These are phyloP conservation scores for Saccharomyces kudriavzevii DNA, from an alignment of 805 yeast genomes.

Conservation along the genomic window DNA sequence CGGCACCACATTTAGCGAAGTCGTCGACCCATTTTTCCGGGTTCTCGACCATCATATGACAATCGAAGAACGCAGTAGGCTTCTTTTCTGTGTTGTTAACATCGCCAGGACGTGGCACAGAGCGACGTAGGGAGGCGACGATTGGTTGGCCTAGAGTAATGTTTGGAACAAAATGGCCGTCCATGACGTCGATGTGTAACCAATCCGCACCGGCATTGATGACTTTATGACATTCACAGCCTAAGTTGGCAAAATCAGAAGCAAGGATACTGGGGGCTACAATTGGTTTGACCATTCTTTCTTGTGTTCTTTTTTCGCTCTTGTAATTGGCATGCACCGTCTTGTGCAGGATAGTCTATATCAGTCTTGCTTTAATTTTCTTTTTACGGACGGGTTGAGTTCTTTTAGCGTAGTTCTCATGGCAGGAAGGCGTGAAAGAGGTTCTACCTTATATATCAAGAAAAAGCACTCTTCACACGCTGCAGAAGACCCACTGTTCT, in stretches of 20 bases:
- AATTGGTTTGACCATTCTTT: constrained; percentile 62
- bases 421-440: neutral
- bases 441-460: neutral
- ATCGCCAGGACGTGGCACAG: constrained; percentile 56
- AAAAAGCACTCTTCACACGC: neutral
- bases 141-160: constrained; percentile 90
- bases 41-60: constrained; percentile 94
- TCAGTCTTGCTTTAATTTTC: neutral
- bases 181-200: constrained; percentile 98
- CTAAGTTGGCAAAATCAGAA: constrained; percentile 83
- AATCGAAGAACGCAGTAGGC: constrained; percentile 63
- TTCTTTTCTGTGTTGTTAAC: constrained; percentile 28
- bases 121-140: constrained; percentile 65
- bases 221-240: constrained; percentile 77
- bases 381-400: neutral
- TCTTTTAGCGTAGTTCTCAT: neutral
- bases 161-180: constrained; percentile 97
- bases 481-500: neutral
- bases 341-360: neutral
- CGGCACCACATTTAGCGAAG: constrained; percentile 90
- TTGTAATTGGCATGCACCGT: neutral
- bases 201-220: constrained; percentile 83
- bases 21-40: constrained; percentile 94
- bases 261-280: constrained; percentile 94
- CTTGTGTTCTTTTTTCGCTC: neutral